phyloP scores from a whole-genome alignment of 371 early-diverging fungal genomes.

The Zancudomyces culisetae region DNA sequence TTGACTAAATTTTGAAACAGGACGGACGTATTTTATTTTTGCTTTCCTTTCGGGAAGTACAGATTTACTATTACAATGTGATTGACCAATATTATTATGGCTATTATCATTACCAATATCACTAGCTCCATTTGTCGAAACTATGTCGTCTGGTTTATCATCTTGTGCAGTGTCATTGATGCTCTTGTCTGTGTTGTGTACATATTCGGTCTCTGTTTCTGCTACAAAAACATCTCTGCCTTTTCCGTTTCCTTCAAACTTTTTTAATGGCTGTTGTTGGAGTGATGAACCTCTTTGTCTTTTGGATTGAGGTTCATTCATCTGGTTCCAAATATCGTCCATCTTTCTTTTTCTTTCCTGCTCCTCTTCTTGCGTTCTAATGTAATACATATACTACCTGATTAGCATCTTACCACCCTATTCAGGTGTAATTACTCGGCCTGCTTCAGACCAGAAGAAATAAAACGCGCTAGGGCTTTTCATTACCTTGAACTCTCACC shows the following conservation, averaged over 20 bases:
- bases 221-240: neutral
- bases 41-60: constrained; percentile 5
- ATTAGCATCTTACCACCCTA: too few relatives aligned
- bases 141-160: neutral
- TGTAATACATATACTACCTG: too few relatives aligned
- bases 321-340: constrained; percentile 20
- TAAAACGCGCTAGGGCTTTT: too few relatives aligned
- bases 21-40: neutral
- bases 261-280: too few relatives aligned
- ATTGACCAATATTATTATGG: neutral
- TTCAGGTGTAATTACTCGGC: too few relatives aligned
- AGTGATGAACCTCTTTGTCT: neutral
- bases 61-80: neutral
- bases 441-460: too few relatives aligned
- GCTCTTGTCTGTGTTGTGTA: neutral
- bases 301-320: constrained; percentile 8
- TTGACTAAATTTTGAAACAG: constrained; percentile 20
- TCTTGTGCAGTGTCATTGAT: constrained; percentile 1
- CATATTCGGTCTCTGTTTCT: neutral
- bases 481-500: too few relatives aligned
- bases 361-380: neutral
- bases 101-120: neutral
- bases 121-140: neutral
- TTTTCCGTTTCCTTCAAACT: neutral
- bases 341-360: constrained; percentile 16